Base-by-base conservation (phyloP, 768 basidiomycete genomes). In the Sistotremastrum niveocremeum region DNA sequence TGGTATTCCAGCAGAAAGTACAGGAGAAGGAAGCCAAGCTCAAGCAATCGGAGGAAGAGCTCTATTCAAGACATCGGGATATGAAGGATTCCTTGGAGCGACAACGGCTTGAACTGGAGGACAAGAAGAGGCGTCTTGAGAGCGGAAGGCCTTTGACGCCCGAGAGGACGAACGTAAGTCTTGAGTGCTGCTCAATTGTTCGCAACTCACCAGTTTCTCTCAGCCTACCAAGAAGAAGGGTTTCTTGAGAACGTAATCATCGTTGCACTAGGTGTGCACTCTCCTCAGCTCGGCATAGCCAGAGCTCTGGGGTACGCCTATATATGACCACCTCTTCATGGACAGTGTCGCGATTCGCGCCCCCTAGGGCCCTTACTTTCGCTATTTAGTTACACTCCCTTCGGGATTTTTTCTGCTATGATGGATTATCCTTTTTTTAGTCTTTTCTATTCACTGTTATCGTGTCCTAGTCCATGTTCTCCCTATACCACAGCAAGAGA, bases 1-100 rank as follows among this genome's bases (percentile, higher is more conserved):
- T 94, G 88, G 95, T 99, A 56, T 99, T 99, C 90, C 91, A 93
- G 62, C 95, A 98, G 67, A 99, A 99, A 65, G 95, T 99, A 46
- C 89, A 91, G 62, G 95, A 99, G 64, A 98, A 99, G 73, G 95
- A 99, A 63, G 78, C 89, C 53, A 98, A 98, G 67, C 75, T 99
- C 62, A 97, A 97, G 71, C 95, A 98, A 65, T 89, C 85, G 45
- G 95, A 99, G 67, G 95, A 98, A 68, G 95, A 98, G 70, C 77
- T 99, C 11, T 99, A 99, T 61, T 85, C 93, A 49, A 81, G 94
- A 49, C 95, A 99, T 73, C 84, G 89, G 64, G 95, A 99, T 65
- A 98, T 99, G 95, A 99, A 98, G 71, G 95, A 99, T 55, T 85
- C 94, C 11, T 69, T 98, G 55, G 95, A 97, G 70, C 95, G 94